Conservation (phyloP, 2,329 filamentous ascomycete genomes). For the Rhexocercosporidium sp. region DNA sequence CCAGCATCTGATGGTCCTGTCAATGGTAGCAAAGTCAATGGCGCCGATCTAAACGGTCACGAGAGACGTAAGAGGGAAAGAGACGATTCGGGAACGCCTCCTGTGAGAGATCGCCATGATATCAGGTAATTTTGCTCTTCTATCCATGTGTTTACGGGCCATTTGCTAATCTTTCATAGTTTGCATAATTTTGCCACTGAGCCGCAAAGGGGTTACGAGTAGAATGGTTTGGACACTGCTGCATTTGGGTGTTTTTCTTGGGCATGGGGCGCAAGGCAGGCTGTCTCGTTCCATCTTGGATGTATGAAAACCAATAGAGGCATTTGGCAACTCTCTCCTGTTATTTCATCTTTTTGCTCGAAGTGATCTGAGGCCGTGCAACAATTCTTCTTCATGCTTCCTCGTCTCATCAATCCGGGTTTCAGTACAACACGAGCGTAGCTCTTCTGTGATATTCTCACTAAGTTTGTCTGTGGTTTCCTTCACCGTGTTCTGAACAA, state of each 20-base stretch:
- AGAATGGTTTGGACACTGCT: constrained; percentile 13
- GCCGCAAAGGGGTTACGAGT: constrained; percentile 37
- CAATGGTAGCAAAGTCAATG: constrained; percentile 26
- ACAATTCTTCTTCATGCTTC: not conserved
- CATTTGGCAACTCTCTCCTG: not conserved
- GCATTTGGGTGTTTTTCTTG: constrained; percentile 13
- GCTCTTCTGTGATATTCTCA: no score
- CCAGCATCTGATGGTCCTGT: constrained; percentile 41
- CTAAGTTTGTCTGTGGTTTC: no score
- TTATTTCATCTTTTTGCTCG: not conserved
- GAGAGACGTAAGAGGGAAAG: constrained; percentile 38
- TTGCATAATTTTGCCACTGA: constrained; percentile 41
- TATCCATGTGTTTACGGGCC: not conserved
- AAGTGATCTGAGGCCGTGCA: not conserved
- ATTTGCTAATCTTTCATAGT: constrained; percentile 27
- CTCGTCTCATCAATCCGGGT: no score
- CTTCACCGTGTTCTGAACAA: no score
- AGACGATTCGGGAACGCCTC: constrained; percentile 35
- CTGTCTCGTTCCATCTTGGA: constrained; percentile 17
- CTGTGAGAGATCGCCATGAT: constrained; percentile 43
- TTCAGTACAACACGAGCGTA: no score
- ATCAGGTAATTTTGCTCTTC: constrained; percentile 37
- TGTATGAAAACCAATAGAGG: constrained; percentile 12
- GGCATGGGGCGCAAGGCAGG: constrained; percentile 12
- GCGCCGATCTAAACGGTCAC: constrained; percentile 31